These are phyloP conservation scores for Laburnicola sp. DNA, from an alignment of 2,329 filamentous ascomycete genomes.

Conservation along the genomic window DNA sequence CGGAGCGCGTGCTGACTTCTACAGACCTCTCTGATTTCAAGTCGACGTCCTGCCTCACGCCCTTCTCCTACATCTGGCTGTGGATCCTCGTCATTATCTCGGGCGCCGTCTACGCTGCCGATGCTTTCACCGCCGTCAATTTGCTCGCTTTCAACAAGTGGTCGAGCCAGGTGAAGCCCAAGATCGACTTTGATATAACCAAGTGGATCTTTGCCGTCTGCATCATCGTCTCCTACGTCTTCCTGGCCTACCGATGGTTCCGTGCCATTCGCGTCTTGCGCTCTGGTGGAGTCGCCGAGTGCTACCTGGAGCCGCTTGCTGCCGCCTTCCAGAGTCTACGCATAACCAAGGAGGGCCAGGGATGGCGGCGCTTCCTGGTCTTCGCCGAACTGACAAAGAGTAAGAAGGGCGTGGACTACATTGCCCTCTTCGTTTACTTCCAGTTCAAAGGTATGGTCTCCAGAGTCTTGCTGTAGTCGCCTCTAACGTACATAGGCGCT, in stretches of 20 bases:
- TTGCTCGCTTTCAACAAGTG: conserved; percentile 86
- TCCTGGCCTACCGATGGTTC: conserved; percentile 78
- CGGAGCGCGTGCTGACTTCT: conserved; percentile 22
- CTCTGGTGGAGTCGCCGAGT: conserved; percentile 84
- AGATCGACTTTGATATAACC: conserved; percentile 73
- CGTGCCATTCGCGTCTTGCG: conserved; percentile 79
- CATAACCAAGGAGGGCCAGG: conserved; percentile 68
- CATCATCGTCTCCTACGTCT: conserved; percentile 86
- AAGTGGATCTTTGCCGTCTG: conserved; percentile 96
- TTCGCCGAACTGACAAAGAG: conserved; percentile 89
- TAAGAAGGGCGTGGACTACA: conserved; percentile 86
- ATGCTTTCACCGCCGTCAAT: conserved; percentile 92
- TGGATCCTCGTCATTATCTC: conserved; percentile 80
- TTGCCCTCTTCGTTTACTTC: conserved; percentile 90
- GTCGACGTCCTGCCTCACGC: conserved; percentile 73
- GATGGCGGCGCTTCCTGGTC: conserved; percentile 89
- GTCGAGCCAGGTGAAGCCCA: conserved; percentile 80
- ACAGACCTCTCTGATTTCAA: conserved; percentile 72
- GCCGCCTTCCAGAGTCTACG: conserved; percentile 82
- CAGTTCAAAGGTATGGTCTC: conserved; percentile 61
- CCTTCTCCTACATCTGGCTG: conserved; percentile 81
- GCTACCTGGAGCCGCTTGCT: conserved; percentile 86
- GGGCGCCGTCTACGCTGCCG: conserved; percentile 81
- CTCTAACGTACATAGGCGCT: conserved; percentile 66
- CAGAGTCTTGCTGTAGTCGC: background rate